These are phyloP conservation scores for Prinsepia uniflora DNA, from an alignment of 306 rosid species.

Conservation along the genomic window DNA sequence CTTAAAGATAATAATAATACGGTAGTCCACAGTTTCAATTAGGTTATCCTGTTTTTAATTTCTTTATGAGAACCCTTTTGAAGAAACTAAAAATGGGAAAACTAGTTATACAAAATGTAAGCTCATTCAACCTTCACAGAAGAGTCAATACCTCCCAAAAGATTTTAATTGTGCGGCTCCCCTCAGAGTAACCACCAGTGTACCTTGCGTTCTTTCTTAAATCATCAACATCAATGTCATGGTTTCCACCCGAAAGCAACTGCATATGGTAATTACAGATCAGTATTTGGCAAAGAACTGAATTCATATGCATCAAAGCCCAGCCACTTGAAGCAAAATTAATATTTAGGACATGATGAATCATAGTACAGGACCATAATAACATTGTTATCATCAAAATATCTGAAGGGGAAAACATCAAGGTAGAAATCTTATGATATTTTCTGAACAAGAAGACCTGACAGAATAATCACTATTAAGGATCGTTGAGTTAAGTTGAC, in stretches of 20 bases:
- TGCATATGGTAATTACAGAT: conserved; percentile 34
- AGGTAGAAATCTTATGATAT: neutral
- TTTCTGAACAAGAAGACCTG: neutral
- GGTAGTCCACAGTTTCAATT: too few relatives aligned
- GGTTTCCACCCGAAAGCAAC: conserved; percentile 98
- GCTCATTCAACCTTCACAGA: neutral
- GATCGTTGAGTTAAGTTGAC: neutral
- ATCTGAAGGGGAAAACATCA: neutral
- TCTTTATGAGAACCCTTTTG: neutral
- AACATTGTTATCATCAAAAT: neutral
- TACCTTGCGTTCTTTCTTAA: conserved; percentile 77
- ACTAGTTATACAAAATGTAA: neutral
- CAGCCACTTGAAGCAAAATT: neutral
- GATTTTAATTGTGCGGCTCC: conserved; percentile 73
- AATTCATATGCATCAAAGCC: conserved; percentile 5
- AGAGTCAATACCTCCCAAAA: conserved; percentile 86
- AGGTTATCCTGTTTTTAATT: too few relatives aligned
- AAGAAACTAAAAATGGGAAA: neutral
- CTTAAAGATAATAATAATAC: neutral
- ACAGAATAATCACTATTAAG: neutral
- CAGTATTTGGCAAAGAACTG: conserved; percentile 32
- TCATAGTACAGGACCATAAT: neutral
- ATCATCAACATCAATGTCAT: conserved; percentile 88
- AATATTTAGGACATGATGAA: neutral
- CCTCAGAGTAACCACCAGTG: conserved; percentile 87